Conservation (phyloP, 2,329 filamentous ascomycete genomes). For the Hypocrella siamensis region DNA sequence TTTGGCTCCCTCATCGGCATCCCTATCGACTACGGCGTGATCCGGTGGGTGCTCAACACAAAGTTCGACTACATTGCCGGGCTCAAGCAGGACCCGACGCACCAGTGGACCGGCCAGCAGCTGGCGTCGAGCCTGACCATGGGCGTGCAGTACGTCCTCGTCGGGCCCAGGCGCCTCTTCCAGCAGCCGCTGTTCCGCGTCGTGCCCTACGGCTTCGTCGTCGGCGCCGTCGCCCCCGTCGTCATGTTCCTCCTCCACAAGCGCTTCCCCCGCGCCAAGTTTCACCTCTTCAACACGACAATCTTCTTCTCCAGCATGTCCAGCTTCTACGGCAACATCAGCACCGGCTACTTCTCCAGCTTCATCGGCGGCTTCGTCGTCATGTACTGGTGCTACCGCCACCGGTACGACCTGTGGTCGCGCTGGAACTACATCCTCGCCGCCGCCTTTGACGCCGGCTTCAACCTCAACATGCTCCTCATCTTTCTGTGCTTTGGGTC, state of each 20-base stretch:
- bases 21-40: conserved; percentile 44
- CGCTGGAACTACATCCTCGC: conserved; percentile 46
- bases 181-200: conserved; percentile 27
- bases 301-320: conserved; percentile 43
- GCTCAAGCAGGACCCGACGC: conserved; percentile 31
- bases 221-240: conserved; percentile 28
- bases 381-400: conserved; percentile 42
- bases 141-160: conserved; percentile 43
- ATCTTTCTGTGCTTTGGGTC: conserved; percentile 45
- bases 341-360: conserved; percentile 39
- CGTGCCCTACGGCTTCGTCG: conserved; percentile 36
- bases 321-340: conserved; percentile 45
- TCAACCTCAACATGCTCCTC: conserved; percentile 44
- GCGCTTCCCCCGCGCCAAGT: conserved; percentile 34
- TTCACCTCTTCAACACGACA: conserved; percentile 43
- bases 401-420: conserved; percentile 40
- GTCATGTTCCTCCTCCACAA: conserved; percentile 35
- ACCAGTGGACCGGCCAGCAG: conserved; percentile 45
- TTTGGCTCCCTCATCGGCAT: conserved; percentile 42
- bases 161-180: conserved; percentile 35
- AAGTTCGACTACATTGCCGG: conserved; percentile 41
- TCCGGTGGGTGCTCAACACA: conserved; percentile 41
- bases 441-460: conserved; percentile 45
- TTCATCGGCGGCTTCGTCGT: conserved; percentile 45
- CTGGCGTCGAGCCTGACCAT: conserved; percentile 35